Percentiles rank a stretch among this genome's conserved stretches.
These are phyloP conservation scores for Plasmodium gonderi DNA, from an alignment of 169 alveolate genomes.

Conservation along the genomic window DNA sequence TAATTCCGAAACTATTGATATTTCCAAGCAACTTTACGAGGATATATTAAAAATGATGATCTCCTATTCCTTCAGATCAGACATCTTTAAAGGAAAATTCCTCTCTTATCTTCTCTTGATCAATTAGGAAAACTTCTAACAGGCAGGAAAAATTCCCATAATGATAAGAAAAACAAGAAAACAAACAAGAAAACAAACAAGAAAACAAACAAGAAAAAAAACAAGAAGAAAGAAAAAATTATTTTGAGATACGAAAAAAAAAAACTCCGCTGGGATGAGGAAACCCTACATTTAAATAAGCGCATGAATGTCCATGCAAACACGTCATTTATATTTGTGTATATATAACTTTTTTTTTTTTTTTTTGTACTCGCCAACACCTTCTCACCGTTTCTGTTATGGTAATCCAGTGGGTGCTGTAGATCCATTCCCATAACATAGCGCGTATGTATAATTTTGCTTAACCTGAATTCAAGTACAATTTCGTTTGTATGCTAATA, in stretches of 20 bases:
- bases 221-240: neutral
- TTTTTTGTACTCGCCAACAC: neutral
- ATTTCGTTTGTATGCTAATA: neutral
- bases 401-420: too few relatives aligned
- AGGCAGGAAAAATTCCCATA: neutral
- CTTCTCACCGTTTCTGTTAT: too few relatives aligned
- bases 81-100: neutral
- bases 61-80: slow-evolving; percentile 13
- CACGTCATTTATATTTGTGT: too few relatives aligned
- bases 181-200: too few relatives aligned
- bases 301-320: too few relatives aligned
- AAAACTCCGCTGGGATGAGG: neutral
- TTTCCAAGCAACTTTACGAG: slow-evolving; percentile 34
- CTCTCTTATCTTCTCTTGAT: slow-evolving; percentile 45
- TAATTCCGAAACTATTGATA: slow-evolving; percentile 24
- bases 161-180: too few relatives aligned
- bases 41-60: slow-evolving; percentile 54
- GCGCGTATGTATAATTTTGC: too few relatives aligned
- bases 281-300: too few relatives aligned
- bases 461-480: too few relatives aligned
- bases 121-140: neutral
- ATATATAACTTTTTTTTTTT: neutral
- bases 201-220: too few relatives aligned
- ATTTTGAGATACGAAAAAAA: neutral
- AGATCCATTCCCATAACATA: too few relatives aligned